These are phyloP conservation scores for Aureoboletus auriporus DNA, from an alignment of 768 basidiomycete genomes.

Conservation along the genomic window DNA sequence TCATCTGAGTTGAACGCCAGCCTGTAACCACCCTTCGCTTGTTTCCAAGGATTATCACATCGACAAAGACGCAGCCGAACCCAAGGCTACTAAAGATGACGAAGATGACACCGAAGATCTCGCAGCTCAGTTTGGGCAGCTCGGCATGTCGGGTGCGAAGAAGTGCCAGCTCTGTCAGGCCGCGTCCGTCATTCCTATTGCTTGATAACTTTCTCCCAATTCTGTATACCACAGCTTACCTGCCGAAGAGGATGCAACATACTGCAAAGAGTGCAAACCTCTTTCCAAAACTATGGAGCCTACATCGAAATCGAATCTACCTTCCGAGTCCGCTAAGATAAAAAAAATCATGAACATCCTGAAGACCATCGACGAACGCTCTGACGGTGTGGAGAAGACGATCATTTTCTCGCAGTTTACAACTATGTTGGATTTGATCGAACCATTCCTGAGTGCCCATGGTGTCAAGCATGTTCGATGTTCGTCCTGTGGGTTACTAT, in stretches of 20 bases:
- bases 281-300: constrained; percentile 44
- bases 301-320: constrained; percentile 33
- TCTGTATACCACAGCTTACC: constrained; percentile 12
- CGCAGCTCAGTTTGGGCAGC: constrained; percentile 62
- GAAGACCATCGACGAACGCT: constrained; percentile 53
- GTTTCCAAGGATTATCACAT: constrained; percentile 71
- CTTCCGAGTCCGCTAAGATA: constrained; percentile 82
- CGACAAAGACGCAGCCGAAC: constrained; percentile 75
- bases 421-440: constrained; percentile 77
- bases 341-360: constrained; percentile 77
- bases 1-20: constrained; percentile 35
- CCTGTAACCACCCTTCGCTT: constrained; percentile 86
- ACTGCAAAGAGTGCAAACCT: constrained; percentile 60
- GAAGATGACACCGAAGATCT: constrained; percentile 70
- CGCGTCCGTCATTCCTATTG: constrained; percentile 43
- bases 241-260: constrained; percentile 27
- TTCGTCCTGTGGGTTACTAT: constrained; percentile 24
- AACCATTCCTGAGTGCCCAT: constrained; percentile 72
- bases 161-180: constrained; percentile 80
- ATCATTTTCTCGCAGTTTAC: constrained; percentile 97
- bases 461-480: constrained; percentile 80
- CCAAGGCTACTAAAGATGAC: constrained; percentile 49
- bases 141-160: constrained; percentile 54
- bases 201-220: constrained; percentile 1
- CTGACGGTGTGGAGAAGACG: constrained; percentile 74